Conservation (phyloP, 2,329 filamentous ascomycete species). For the Colletotrichum agaves region DNA sequence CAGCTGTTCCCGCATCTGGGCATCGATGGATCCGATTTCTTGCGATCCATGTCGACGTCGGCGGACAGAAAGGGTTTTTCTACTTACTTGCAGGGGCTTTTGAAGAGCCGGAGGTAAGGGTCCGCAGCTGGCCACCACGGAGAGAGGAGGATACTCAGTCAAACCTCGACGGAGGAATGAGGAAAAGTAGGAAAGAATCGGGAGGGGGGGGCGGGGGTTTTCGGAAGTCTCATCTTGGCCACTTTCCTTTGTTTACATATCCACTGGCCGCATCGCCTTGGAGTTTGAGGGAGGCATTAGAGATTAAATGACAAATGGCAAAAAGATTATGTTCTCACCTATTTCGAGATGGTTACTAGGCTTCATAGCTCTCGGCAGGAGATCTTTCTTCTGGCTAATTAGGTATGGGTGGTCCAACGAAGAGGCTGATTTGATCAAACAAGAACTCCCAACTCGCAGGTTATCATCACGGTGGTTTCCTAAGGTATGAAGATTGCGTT, state of each 20-base stretch:
- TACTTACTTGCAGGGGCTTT: constrained; percentile 69
- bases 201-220: neutral
- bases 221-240: constrained; percentile 32
- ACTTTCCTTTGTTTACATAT: constrained; percentile 39
- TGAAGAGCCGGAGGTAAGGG: constrained; percentile 55
- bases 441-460: too few species aligned
- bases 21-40: constrained; percentile 69
- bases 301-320: constrained; percentile 37
- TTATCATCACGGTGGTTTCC: too few species aligned
- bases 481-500: too few species aligned
- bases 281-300: constrained; percentile 39
- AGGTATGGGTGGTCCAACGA: too few species aligned
- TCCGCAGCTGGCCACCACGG: constrained; percentile 9
- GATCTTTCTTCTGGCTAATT: too few species aligned
- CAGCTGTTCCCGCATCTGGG: constrained; percentile 74
- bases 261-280: constrained; percentile 38
- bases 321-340: constrained; percentile 30
- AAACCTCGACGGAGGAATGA: neutral
- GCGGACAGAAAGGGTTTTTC: constrained; percentile 71
- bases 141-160: constrained; percentile 13
- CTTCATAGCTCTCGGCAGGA: too few species aligned
- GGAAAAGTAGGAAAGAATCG: constrained; percentile 1
- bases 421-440: too few species aligned
- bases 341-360: neutral
- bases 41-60: constrained; percentile 67